Evolutionary conservation across 2,329 filamentous ascomycete genomes (phyloP).

Genomic region (Epicoccum sorghinum): DNA sequence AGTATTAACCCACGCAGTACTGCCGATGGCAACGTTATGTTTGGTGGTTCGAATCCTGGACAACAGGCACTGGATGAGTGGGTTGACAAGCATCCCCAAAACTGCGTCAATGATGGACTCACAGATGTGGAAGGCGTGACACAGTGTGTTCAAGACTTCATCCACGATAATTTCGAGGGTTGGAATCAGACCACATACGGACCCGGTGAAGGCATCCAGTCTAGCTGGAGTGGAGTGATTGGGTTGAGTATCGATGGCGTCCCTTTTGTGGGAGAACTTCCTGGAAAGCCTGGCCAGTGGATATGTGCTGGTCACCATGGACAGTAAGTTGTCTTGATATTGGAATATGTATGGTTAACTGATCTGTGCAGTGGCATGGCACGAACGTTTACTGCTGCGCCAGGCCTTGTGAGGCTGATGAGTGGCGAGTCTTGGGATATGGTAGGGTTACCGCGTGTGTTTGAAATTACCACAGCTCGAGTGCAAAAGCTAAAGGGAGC

Average conservation of each 20-base stretch:
- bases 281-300: conserved; percentile 33
- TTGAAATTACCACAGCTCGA: conserved; percentile 26
- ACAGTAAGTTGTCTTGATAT: conserved; percentile 23
- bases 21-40: conserved; percentile 40
- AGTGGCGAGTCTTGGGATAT: conserved; percentile 25
- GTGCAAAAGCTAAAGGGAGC: conserved; percentile 15
- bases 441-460: conserved; percentile 32
- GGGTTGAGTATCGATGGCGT: conserved; percentile 34
- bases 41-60: conserved; percentile 43
- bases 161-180: conserved; percentile 32
- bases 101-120: conserved; percentile 39
- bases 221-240: conserved; percentile 40
- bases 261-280: conserved; percentile 32
- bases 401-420: conserved; percentile 33
- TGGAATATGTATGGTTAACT: background rate
- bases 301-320: conserved; percentile 39
- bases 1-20: conserved; percentile 43
- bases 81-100: conserved; percentile 36
- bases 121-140: conserved; percentile 33
- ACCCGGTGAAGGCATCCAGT: conserved; percentile 38
- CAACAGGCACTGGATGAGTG: conserved; percentile 39
- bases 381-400: conserved; percentile 37
- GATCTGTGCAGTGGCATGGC: conserved; percentile 31
- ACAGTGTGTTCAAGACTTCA: conserved; percentile 31
- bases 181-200: conserved; percentile 32